These are phyloP conservation scores for Eucalyptus brandiana DNA, from an alignment of 345 rosid species.

Conservation along the genomic window DNA sequence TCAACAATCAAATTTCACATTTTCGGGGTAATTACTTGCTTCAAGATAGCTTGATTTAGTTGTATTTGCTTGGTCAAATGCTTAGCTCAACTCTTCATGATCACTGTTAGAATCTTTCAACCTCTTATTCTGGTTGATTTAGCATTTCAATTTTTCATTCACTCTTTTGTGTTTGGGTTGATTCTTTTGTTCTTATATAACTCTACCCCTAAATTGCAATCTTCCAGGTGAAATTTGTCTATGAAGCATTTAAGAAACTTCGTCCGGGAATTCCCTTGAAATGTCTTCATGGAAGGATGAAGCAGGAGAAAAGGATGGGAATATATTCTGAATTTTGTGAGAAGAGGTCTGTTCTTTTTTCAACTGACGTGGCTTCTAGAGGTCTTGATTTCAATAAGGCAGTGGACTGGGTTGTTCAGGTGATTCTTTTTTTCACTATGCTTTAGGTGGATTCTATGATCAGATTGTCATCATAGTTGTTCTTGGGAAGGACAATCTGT, in stretches of 20 bases:
- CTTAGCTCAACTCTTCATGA: background rate
- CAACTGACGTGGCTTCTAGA: slow-evolving; percentile 90
- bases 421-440: background rate
- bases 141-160: background rate
- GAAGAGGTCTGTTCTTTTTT: slow-evolving; percentile 73
- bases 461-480: background rate
- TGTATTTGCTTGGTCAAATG: background rate
- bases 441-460: background rate
- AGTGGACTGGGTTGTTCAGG: slow-evolving; percentile 99
- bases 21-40: background rate
- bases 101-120: background rate
- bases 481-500: background rate
- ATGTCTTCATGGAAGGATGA: slow-evolving; percentile 96
- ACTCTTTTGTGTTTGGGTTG: background rate
- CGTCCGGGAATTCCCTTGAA: slow-evolving; percentile 93
- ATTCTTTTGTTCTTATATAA: background rate
- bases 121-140: background rate
- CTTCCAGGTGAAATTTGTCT: slow-evolving; percentile 78
- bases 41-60: background rate
- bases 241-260: slow-evolving; percentile 87
- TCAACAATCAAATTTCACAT: background rate
- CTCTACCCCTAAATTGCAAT: background rate
- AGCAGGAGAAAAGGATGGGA: slow-evolving; percentile 73
- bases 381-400: slow-evolving; percentile 93
- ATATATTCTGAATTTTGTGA: slow-evolving; percentile 81